phyloP scores from a whole-genome alignment of 2,329 filamentous ascomycete species.

The Alternaria incomplexa region DNA sequence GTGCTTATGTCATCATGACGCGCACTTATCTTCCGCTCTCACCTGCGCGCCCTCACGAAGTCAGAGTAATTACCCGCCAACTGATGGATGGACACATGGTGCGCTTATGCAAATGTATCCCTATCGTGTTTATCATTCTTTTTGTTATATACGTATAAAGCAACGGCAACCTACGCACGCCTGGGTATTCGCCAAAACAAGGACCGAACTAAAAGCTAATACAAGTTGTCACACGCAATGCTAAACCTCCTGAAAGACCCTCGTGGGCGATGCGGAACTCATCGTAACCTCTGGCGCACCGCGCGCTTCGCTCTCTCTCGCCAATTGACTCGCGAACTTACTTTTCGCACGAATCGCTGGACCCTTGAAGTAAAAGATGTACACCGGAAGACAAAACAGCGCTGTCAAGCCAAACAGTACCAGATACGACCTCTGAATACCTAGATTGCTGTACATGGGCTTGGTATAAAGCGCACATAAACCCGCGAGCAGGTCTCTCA shows the following conservation, averaged over 20 bases:
- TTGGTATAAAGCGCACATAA: constrained; percentile 64
- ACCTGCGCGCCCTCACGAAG: neutral
- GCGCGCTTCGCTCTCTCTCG: neutral
- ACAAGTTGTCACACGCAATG: neutral
- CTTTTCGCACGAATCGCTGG: neutral
- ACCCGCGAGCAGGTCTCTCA: constrained; percentile 74
- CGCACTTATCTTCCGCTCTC: neutral
- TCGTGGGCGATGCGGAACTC: neutral
- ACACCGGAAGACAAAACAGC: constrained; percentile 59
- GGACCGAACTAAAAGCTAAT: neutral
- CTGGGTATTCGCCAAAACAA: neutral
- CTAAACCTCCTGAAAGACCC: neutral
- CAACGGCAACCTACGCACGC: neutral
- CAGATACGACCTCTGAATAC: constrained; percentile 26
- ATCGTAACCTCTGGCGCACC: neutral
- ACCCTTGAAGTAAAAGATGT: constrained; percentile 56
- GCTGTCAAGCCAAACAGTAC: constrained; percentile 59
- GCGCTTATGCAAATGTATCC: neutral
- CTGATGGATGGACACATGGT: neutral
- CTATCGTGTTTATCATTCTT: neutral
- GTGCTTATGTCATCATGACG: constrained; percentile 13
- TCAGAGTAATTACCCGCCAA: neutral
- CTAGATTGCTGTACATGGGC: constrained; percentile 44
- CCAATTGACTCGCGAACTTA: neutral
- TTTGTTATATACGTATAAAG: neutral